phyloP scores from a whole-genome alignment of 2,329 filamentous ascomycete genomes.

The Ilyonectria robusta region DNA sequence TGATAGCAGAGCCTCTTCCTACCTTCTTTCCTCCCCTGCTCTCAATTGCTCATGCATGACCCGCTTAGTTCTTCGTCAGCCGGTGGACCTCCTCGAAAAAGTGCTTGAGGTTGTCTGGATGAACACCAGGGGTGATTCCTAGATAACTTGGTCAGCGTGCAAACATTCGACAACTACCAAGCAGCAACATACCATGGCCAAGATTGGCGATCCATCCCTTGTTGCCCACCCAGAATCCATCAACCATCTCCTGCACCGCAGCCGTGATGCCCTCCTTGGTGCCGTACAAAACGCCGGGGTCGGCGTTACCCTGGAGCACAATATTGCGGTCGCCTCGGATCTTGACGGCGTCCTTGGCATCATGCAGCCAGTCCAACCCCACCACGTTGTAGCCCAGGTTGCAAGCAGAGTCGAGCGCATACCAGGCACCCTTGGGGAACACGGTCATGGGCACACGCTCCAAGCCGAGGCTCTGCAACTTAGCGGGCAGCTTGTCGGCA shows the following conservation, averaged over 20 bases:
- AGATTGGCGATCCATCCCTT: constrained; percentile 98
- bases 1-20: constrained; percentile 14
- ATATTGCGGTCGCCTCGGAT: constrained; percentile 81
- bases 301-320: constrained; percentile 94
- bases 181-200: constrained; percentile 81
- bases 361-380: constrained; percentile 94
- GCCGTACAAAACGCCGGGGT: constrained; percentile 93
- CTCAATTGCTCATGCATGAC: background rate
- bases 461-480: constrained; percentile 80
- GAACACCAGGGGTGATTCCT: constrained; percentile 95
- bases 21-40: background rate
- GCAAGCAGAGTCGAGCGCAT: constrained; percentile 89
- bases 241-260: constrained; percentile 87
- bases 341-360: constrained; percentile 85
- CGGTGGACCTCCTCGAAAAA: constrained; percentile 95
- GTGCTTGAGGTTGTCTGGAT: constrained; percentile 93
- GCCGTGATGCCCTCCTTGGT: constrained; percentile 84
- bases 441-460: constrained; percentile 95
- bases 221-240: constrained; percentile 84
- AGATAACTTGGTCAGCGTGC: constrained; percentile 32
- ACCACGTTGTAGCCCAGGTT: constrained; percentile 93
- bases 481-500: constrained; percentile 81
- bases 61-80: constrained; percentile 62
- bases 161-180: background rate
- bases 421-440: constrained; percentile 98